Conservation (phyloP, 148 eudicot species). For the Nepenthes mirabilis region DNA sequence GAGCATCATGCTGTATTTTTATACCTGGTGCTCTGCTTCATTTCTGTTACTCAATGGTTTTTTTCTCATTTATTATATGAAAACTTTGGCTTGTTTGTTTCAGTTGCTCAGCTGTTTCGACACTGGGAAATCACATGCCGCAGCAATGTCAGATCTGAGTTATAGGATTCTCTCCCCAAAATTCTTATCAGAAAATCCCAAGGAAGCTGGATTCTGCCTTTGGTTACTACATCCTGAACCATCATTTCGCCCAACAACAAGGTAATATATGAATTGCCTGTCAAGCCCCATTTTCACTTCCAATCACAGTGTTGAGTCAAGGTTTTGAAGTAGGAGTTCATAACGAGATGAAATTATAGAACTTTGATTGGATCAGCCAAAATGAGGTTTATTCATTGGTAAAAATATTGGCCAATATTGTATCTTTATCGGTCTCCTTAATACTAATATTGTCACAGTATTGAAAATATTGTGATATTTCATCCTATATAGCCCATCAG, state of each 20-base stretch:
- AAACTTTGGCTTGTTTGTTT: not conserved
- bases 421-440: too few species aligned
- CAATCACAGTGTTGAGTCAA: too few species aligned
- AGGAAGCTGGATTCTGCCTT: conserved; percentile 93
- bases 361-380: not conserved
- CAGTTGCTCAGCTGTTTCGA: conserved; percentile 80
- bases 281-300: not conserved
- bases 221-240: conserved; percentile 93
- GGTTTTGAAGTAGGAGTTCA: too few species aligned
- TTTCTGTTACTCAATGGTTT: not conserved
- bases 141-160: conserved; percentile 83
- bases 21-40: not conserved
- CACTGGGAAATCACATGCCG: conserved; percentile 50
- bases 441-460: too few species aligned
- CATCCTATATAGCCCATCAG: too few species aligned
- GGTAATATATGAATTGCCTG: conserved; percentile 25
- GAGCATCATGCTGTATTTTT: not conserved
- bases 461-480: too few species aligned
- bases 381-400: not conserved
- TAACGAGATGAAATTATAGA: too few species aligned
- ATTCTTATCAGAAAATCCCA: conserved; percentile 77
- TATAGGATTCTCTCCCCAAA: conserved; percentile 84
- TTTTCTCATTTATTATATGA: not conserved
- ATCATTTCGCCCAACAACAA: conserved; percentile 68
- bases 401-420: too few species aligned